Conservation (phyloP, 2,329 filamentous ascomycete species). For the Talaromyces sp. region DNA sequence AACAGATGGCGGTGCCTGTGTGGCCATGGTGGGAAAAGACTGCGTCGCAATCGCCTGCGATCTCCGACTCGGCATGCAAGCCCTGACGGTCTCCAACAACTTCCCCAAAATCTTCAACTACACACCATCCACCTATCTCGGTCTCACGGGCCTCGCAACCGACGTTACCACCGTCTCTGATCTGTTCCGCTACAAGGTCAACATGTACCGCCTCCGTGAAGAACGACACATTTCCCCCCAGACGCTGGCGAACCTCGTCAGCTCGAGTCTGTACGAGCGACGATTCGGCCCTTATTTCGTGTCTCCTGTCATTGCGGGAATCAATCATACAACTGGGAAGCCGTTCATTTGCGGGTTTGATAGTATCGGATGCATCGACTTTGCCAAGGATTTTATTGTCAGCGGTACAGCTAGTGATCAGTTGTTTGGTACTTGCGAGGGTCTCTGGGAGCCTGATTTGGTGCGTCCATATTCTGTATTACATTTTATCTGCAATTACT, state of each 20-base stretch:
- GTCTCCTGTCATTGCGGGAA: conserved; percentile 86
- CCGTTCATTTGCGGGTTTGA: conserved; percentile 99
- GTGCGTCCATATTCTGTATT: conserved; percentile 51
- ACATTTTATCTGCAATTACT: not conserved
- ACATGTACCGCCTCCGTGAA: conserved; percentile 98
- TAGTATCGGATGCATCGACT: conserved; percentile 98
- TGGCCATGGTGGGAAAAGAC: conserved; percentile 99
- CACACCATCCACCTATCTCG: conserved; percentile 84
- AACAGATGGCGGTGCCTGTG: conserved; percentile 81
- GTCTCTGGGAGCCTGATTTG: conserved; percentile 95
- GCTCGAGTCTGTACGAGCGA: conserved; percentile 84
- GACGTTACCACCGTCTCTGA: conserved; percentile 93
- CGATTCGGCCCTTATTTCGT: conserved; percentile 97
- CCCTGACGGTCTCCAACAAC: conserved; percentile 96
- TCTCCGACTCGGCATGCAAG: conserved; percentile 92
- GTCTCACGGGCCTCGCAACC: conserved; percentile 91
- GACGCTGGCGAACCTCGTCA: conserved; percentile 95
- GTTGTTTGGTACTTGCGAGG: conserved; percentile 97
- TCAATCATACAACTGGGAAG: conserved; percentile 89
- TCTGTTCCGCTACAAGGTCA: conserved; percentile 99
- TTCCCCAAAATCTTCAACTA: conserved; percentile 99
- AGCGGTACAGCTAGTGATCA: conserved; percentile 94
- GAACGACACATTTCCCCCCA: conserved; percentile 92
- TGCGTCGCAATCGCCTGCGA: conserved; percentile 99
- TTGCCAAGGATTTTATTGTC: conserved; percentile 99